Evolutionary conservation across 495 filamentous ascomycete species (phyloP), one percentile per base, ranked within the genome.

Genomic region (Hypoxylon intermedium): DNA sequence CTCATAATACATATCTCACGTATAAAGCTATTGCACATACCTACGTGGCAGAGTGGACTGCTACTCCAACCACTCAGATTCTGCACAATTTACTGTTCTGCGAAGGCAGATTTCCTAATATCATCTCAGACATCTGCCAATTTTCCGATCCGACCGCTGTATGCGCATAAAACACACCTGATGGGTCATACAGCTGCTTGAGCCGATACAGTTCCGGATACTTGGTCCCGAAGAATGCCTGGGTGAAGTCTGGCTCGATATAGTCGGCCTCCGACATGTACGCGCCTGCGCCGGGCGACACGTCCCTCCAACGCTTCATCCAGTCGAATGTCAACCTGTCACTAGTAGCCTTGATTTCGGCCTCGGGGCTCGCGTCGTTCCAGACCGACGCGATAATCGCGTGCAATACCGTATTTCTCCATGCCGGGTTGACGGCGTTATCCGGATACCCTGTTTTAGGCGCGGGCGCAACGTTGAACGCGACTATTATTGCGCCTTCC

Each of bases 181-280:
- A 73, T 0, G 81, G 81, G 58, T 85, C 82, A 43, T 75, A 77
- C 33, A 65, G 71, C 54, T 74, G 66, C 73, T 85, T 85, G 41
- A 83, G 72, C 13, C 42, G 45, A 16, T 74, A 72, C 26, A 84
- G 60, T 2, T 60, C 68, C 0, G 58, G 42, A 45, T 82, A 83
- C 28, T 77, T 76, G 11, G 13, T 53, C 9, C 72, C 85, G 53
- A 78, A 88, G 72, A 86, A 88, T 0, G 78, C 71, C 68, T 83
- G 72, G 62, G 85, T 78, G 72, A 79, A 87, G 57, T 85, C 65
- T 0, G 84, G 83, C 58, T 87, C 82, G 28, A 77, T 71, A 42
- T 81, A 72, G 63, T 86, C 82, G 19, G 70, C 75, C 70, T 82
- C 77, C 19, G 65, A 70, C 28, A 79, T 63, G 57, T 79, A 79